These are phyloP conservation scores for Hemerocallis citrina DNA, from an alignment of 106 monocot genomes.

Conservation along the genomic window DNA sequence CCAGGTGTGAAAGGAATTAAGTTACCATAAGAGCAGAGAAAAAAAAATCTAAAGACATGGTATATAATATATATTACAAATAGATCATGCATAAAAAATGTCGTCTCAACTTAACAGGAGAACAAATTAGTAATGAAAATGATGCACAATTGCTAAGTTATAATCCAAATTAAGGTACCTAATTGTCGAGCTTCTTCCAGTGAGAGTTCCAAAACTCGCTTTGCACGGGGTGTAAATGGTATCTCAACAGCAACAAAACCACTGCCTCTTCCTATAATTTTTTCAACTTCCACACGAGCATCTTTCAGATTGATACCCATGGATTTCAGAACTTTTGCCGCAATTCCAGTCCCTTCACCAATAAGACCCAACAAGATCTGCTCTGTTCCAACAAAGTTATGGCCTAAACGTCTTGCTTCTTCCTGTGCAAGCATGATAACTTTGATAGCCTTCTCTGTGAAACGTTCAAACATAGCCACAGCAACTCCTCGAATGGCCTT, in stretches of 20 bases:
- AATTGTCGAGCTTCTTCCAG: slow-evolving; percentile 71
- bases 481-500: slow-evolving; percentile 27
- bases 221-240: slow-evolving; percentile 74
- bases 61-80: neutral
- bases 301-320: slow-evolving; percentile 88
- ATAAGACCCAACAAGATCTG: slow-evolving; percentile 66
- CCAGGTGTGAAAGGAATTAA: too few species aligned
- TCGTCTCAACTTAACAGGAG: too few species aligned
- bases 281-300: slow-evolving; percentile 78
- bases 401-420: slow-evolving; percentile 62
- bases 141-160: neutral
- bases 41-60: neutral
- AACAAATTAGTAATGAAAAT: neutral
- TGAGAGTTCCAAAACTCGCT: slow-evolving; percentile 66
- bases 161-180: slow-evolving; percentile 22
- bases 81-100: neutral
- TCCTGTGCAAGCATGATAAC: slow-evolving; percentile 85
- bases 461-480: slow-evolving; percentile 69
- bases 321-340: slow-evolving; percentile 70
- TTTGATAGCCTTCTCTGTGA: slow-evolving; percentile 79
- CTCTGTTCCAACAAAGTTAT: slow-evolving; percentile 78
- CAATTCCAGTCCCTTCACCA: slow-evolving; percentile 75
- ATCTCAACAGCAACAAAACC: slow-evolving; percentile 81
- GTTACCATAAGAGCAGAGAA: too few species aligned
- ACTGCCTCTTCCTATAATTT: slow-evolving; percentile 68